phyloP scores from a whole-genome alignment of 1,284 basidiomycete genomes.

The Trametes sp. region DNA sequence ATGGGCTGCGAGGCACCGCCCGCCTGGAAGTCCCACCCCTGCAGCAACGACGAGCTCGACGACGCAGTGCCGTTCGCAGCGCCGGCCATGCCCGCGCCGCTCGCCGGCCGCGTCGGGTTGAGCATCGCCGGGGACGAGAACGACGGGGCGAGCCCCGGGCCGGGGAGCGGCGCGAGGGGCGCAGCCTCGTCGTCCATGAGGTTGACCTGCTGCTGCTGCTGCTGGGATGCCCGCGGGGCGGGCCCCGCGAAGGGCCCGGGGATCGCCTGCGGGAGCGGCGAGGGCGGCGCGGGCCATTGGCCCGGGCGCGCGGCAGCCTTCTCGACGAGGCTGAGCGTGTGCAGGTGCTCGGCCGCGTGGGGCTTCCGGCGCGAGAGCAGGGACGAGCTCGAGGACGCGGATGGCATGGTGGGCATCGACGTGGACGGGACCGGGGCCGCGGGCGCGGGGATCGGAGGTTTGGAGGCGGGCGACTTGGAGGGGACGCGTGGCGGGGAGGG shows the following conservation, averaged over 20 bases:
- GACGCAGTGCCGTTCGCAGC: slow-evolving; percentile 1
- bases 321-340: slow-evolving; percentile 63
- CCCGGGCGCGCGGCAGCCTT: slow-evolving; percentile 59
- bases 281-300: slow-evolving; percentile 69
- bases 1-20: background rate
- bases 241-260: slow-evolving; percentile 39
- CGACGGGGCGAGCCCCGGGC: slow-evolving; percentile 21
- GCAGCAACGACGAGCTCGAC: slow-evolving; percentile 21
- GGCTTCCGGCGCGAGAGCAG: slow-evolving; percentile 25
- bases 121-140: slow-evolving; percentile 26
- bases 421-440: slow-evolving; percentile 6
- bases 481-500: slow-evolving; percentile 39
- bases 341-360: slow-evolving; percentile 52
- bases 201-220: too few species aligned
- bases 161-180: slow-evolving; percentile 8
- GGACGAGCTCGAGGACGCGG: slow-evolving; percentile 18
- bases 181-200: slow-evolving; percentile 40
- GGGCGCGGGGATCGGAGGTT: slow-evolving; percentile 14
- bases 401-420: slow-evolving; percentile 10
- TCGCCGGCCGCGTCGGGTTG: slow-evolving; percentile 24
- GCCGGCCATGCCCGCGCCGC: slow-evolving; percentile 17
- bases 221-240: slow-evolving; percentile 4
- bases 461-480: slow-evolving; percentile 20
- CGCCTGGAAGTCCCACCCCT: slow-evolving; percentile 20
- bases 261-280: slow-evolving; percentile 57